Evolutionary conservation across 495 filamentous ascomycete species (phyloP).

Genomic region (Astrothelium subdiscretum): DNA sequence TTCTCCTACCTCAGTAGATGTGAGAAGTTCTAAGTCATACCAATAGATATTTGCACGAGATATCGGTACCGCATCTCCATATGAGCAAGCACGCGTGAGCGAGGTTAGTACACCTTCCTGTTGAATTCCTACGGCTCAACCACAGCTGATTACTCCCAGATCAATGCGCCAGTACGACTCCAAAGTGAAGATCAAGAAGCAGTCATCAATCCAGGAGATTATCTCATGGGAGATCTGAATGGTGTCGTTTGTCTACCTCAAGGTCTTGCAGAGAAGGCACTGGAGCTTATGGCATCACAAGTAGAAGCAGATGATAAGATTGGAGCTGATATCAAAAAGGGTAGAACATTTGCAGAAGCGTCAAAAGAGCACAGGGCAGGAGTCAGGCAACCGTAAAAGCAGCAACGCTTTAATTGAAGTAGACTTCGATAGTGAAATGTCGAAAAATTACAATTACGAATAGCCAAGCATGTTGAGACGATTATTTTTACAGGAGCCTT

Average conservation of each 20-base stretch:
- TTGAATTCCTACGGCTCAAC: neutral
- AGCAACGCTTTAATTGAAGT: no score
- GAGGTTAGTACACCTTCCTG: slow-evolving; percentile 25
- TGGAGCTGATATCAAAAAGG: slow-evolving; percentile 13
- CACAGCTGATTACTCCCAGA: neutral
- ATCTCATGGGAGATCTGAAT: slow-evolving; percentile 44
- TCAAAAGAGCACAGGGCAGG: slow-evolving; percentile 14
- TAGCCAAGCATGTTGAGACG: no score
- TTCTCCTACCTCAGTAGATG: neutral
- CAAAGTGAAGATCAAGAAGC: slow-evolving; percentile 34
- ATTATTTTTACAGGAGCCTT: no score
- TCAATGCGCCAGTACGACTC: slow-evolving; percentile 28
- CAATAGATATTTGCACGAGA: slow-evolving; percentile 37
- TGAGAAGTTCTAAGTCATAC: neutral
- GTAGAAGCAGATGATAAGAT: slow-evolving; percentile 16
- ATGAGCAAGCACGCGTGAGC: slow-evolving; percentile 33
- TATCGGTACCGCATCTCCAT: slow-evolving; percentile 40
- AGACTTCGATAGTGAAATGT: no score
- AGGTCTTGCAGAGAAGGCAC: slow-evolving; percentile 32
- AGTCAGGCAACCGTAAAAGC: slow-evolving; percentile 12
- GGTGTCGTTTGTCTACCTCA: slow-evolving; percentile 37
- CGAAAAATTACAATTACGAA: no score
- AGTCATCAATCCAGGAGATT: slow-evolving; percentile 43
- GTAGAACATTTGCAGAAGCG: slow-evolving; percentile 9
- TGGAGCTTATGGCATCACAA: slow-evolving; percentile 27